Conservation (phyloP, 2,329 filamentous ascomycete genomes). For the Cyanodermella asteris region DNA sequence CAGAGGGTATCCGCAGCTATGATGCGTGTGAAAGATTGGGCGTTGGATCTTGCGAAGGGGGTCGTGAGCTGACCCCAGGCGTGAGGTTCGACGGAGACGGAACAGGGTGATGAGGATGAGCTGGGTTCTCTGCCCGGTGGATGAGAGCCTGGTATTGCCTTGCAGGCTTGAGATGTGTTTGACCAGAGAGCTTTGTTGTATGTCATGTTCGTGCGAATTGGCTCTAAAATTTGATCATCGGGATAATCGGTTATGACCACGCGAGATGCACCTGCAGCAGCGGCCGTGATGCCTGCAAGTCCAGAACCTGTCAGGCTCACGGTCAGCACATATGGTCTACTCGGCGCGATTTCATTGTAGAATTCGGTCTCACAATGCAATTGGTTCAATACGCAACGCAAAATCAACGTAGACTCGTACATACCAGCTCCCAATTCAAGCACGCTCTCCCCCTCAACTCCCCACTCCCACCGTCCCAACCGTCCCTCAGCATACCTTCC, state of each 20-base stretch:
- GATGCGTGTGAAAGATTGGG: constrained; percentile 27
- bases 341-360: constrained; percentile 2
- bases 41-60: constrained; percentile 17
- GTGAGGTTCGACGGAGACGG: constrained; percentile 27
- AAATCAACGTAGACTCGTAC: constrained; percentile 12
- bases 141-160: too few species aligned
- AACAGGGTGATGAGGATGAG: background rate
- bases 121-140: too few species aligned
- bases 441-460: constrained; percentile 22
- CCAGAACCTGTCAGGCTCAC: constrained; percentile 8
- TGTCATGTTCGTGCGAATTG: too few species aligned
- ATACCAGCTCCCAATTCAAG: constrained; percentile 39
- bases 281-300: constrained; percentile 7
- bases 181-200: too few species aligned
- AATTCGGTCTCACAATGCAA: constrained; percentile 1
- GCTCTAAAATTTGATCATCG: constrained; percentile 4
- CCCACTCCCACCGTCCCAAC: constrained; percentile 14
- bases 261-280: constrained; percentile 8
- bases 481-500: constrained; percentile 18
- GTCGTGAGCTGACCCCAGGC: constrained; percentile 28
- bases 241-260: constrained; percentile 16
- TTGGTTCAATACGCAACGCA: background rate
- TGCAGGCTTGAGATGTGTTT: too few species aligned
- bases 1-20: constrained; percentile 40
- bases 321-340: too few species aligned